A percentile compares a stretch with the other conserved stretches of the same genome.
Evolutionary conservation across 192 early-diverging fungal species (phyloP).

Genomic region (Bifiguratus adelaidae): DNA sequence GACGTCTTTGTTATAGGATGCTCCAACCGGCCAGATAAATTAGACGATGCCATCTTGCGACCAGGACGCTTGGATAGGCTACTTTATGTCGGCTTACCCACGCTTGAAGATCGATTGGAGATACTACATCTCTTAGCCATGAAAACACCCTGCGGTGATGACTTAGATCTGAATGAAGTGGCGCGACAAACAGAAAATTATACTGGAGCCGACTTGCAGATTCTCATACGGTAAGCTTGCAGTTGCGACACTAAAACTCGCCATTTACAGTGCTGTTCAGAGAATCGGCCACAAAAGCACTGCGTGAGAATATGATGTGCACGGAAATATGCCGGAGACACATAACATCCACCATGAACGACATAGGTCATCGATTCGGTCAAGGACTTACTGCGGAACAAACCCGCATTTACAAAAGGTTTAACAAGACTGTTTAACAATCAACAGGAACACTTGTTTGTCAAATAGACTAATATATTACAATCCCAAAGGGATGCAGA

Average conservation of each 20-base stretch:
- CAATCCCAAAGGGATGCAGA: no score
- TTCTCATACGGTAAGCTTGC: slow-evolving; percentile 14
- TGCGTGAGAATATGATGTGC: slow-evolving; percentile 17
- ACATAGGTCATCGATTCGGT: no score
- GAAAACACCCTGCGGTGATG: slow-evolving; percentile 40
- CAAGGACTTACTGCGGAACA: no score
- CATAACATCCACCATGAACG: no score
- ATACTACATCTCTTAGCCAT: slow-evolving; percentile 60
- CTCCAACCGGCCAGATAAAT: slow-evolving; percentile 78
- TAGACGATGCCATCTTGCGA: slow-evolving; percentile 77
- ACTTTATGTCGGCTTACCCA: slow-evolving; percentile 57
- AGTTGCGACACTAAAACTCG: neutral
- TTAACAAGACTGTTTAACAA: no score
- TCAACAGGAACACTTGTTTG: no score
- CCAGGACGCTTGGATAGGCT: slow-evolving; percentile 84
- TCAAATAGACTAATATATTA: no score
- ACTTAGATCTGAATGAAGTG: slow-evolving; percentile 34
- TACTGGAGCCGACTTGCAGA: slow-evolving; percentile 70
- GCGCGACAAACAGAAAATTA: slow-evolving; percentile 50
- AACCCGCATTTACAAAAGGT: no score
- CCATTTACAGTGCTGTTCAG: slow-evolving; percentile 20
- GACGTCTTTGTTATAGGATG: slow-evolving; percentile 85
- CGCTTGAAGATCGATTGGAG: slow-evolving; percentile 38
- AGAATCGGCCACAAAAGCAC: slow-evolving; percentile 41
- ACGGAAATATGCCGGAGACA: neutral